Base-by-base conservation (phyloP, 495 filamentous ascomycete species). In the Cenococcum geophilum region DNA sequence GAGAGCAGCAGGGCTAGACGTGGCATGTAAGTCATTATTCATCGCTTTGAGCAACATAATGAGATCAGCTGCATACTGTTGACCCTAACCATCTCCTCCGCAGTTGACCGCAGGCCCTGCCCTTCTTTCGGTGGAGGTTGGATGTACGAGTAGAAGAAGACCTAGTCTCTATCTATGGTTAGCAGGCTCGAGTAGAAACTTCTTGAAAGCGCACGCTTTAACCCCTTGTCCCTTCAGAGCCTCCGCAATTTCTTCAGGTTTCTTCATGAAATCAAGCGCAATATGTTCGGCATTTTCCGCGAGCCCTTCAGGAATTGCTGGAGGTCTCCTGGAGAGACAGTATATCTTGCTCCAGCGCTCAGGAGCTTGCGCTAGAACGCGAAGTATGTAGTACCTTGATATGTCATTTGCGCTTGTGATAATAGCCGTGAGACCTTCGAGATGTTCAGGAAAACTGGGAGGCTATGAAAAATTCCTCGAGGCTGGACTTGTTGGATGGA, bases 121-220 rank as follows among this genome's bases (percentile, higher is more conserved):
- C 75, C 72, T 25, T 71, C 62, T 22, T 75, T 73, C 5, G 72
- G 74, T 9, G 69, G 48, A 0, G 76, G 73, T 61, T 84, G 80
- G 45, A 80, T 71, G 70, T 84, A 84, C 1, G 76, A 73, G 50
- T 78, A 78, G 73, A 81, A 84, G 71, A 82, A 83, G 18, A 82
- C 71, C 62, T 82, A 75, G 63, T 82, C 80, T n/a, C 63, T 73
- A 32, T 40, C 6, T 23, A 21, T 55, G 22, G 53, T 50, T 5
- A 51, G 32, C 22, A 54, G 9, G 3, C 27, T 32, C 27, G 6
- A 32, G 27, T 32, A 32, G 27, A 6, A 32, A 6, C 6, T 32
- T 6, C 6, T 32, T 6, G 27, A 32, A 32, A 32, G 27, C 36
- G 34, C n/a, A 65, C 34, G 68, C 73, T 40, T 67, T 69, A 11